Evolutionary conservation across 2,329 filamentous ascomycete genomes (phyloP).

Genomic region (Grosmannia serpens): DNA sequence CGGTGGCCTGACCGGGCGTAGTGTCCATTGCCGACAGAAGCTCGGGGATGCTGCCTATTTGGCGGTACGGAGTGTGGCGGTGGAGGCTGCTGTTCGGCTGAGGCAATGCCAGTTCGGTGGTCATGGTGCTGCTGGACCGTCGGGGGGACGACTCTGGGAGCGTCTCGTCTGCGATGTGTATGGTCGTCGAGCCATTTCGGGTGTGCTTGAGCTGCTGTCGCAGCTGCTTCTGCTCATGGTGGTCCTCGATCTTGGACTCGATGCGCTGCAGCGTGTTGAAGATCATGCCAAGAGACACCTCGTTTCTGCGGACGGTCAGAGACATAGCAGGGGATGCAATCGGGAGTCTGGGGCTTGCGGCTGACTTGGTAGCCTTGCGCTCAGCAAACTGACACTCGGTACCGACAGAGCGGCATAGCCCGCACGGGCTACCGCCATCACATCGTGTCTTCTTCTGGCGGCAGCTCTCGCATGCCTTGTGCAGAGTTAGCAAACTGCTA

Average conservation of each 20-base stretch:
- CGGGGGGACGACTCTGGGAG: not conserved
- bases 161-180: not conserved
- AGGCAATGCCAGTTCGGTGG: conserved; percentile 1
- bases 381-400: conserved; percentile 40
- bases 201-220: not conserved
- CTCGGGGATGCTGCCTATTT: conserved; percentile 20
- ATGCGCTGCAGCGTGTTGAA: conserved; percentile 42
- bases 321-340: not conserved
- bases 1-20: not conserved
- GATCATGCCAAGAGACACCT: conserved; percentile 40
- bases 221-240: not conserved
- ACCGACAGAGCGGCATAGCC: conserved; percentile 35
- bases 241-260: conserved; percentile 37
- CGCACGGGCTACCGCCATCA: conserved; percentile 42
- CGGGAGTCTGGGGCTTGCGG: not conserved
- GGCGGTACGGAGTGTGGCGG: conserved; percentile 19
- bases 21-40: conserved; percentile 4
- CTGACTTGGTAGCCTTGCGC: conserved; percentile 37
- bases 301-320: conserved; percentile 24
- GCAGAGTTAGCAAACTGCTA: not conserved
- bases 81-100: not conserved
- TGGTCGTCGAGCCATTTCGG: not conserved
- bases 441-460: conserved; percentile 41
- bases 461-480: conserved; percentile 39
- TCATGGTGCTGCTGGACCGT: conserved; percentile 1